Evolutionary conservation across 257 asterid genomes (phyloP).

Genomic region (Thymus mandschuricus): DNA sequence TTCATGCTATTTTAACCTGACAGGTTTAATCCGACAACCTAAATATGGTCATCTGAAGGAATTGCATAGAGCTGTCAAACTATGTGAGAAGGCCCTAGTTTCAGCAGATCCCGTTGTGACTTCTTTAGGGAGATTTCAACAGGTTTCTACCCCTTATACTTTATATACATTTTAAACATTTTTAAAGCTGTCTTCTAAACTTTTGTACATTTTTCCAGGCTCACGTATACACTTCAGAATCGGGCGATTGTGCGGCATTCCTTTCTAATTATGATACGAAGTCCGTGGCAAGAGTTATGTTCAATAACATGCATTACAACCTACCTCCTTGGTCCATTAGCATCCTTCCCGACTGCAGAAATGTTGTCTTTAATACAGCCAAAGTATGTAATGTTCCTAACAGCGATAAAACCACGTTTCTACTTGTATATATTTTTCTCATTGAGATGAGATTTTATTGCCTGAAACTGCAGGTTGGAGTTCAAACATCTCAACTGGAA

Average conservation of each 20-base stretch:
- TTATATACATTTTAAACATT: background rate
- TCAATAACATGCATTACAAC: slow-evolving; percentile 82
- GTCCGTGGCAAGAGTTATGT: slow-evolving; percentile 66
- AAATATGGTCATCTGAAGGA: slow-evolving; percentile 88
- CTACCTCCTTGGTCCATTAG: slow-evolving; percentile 97
- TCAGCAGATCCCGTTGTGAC: slow-evolving; percentile 79
- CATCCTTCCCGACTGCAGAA: slow-evolving; percentile 94
- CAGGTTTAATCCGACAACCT: slow-evolving; percentile 83
- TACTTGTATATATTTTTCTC: background rate
- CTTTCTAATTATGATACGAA: slow-evolving; percentile 75
- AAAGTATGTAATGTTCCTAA: slow-evolving; percentile 49
- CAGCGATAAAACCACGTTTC: background rate
- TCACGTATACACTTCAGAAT: slow-evolving; percentile 64
- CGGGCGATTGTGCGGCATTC: slow-evolving; percentile 86
- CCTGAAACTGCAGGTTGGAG: slow-evolving; percentile 68
- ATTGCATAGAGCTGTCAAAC: slow-evolving; percentile 84
- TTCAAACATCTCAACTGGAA: slow-evolving; percentile 84
- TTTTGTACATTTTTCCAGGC: slow-evolving; percentile 51
- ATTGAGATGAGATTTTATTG: slow-evolving; percentile 5
- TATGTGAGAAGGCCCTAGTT: slow-evolving; percentile 75
- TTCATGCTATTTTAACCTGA: slow-evolving; percentile 27
- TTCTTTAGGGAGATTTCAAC: slow-evolving; percentile 64
- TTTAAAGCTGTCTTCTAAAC: slow-evolving; percentile 15
- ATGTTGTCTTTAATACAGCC: slow-evolving; percentile 91
- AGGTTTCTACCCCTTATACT: slow-evolving; percentile 26